These are phyloP conservation scores for Aaosphaeria pasadenensis DNA, from an alignment of 2,329 filamentous ascomycete species.

Conservation along the genomic window DNA sequence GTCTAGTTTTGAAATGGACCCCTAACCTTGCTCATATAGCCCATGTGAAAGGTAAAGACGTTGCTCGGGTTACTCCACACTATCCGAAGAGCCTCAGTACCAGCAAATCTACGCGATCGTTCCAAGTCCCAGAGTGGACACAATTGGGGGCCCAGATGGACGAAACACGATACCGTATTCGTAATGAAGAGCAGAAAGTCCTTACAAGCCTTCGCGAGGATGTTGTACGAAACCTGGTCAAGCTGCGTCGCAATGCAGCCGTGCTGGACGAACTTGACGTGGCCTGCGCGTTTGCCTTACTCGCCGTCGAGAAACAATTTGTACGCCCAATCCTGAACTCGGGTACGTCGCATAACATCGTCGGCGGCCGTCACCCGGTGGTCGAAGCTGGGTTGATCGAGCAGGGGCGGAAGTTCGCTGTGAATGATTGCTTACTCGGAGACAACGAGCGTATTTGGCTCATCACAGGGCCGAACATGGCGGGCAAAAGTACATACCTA, in stretches of 20 bases:
- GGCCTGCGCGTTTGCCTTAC: conserved; percentile 74
- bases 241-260: conserved; percentile 82
- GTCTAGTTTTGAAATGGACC: conserved; percentile 79
- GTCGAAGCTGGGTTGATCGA: conserved; percentile 80
- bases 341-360: conserved; percentile 65
- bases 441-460: conserved; percentile 68
- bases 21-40: conserved; percentile 85
- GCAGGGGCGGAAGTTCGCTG: conserved; percentile 76
- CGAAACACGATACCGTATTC: conserved; percentile 72
- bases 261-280: conserved; percentile 94
- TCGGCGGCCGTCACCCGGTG: conserved; percentile 86
- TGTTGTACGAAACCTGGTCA: conserved; percentile 79
- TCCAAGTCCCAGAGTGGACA: conserved; percentile 83
- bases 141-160: conserved; percentile 76
- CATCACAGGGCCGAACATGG: conserved; percentile 92
- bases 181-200: conserved; percentile 78
- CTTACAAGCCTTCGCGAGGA: conserved; percentile 70
- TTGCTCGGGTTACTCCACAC: conserved; percentile 29
- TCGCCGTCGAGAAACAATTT: conserved; percentile 73
- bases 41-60: conserved; percentile 81
- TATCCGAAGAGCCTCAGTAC: conserved; percentile 62
- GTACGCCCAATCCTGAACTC: conserved; percentile 70
- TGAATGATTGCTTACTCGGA: conserved; percentile 84
- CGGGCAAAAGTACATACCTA: conserved; percentile 92
- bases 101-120: conserved; percentile 79